Percentiles rank a stretch among this genome's conserved stretches.
phyloP scores from a whole-genome alignment of 345 rosid genomes.

The Crucihimalaya himalaica region DNA sequence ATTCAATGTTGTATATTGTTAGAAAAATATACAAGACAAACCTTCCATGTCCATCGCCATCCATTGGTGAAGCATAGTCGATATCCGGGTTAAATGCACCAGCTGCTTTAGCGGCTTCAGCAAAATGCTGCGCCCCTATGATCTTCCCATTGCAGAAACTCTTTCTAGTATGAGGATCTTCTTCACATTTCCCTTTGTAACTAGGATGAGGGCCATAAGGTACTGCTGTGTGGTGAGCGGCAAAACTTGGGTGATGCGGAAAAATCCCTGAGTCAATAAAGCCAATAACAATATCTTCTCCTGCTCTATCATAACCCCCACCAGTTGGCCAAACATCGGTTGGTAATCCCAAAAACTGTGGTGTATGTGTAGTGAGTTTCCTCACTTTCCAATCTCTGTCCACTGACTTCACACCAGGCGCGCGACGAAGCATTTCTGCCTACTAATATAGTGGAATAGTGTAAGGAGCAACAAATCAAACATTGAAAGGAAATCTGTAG shows the following conservation, averaged over 20 bases:
- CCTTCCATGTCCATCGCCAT: conserved; percentile 99
- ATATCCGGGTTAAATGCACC: conserved; percentile 80
- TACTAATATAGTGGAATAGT: conserved; percentile 60
- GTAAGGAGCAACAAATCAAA: conserved; percentile 44
- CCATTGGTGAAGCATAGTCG: conserved; percentile 96
- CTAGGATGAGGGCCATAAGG: conserved; percentile 86
- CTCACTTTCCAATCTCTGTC: conserved; percentile 95
- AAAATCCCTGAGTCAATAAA: conserved; percentile 94
- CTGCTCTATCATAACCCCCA: conserved; percentile 94
- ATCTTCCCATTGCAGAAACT: conserved; percentile 92
- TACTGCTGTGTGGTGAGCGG: conserved; percentile 57
- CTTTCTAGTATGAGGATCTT: conserved; percentile 67
- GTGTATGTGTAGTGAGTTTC: conserved; percentile 95
- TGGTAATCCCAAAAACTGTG: conserved; percentile 94
- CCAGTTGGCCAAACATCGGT: conserved; percentile 99
- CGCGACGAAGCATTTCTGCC: conserved; percentile 81
- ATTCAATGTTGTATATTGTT: background rate
- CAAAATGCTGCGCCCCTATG: conserved; percentile 98
- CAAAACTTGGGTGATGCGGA: conserved; percentile 94
- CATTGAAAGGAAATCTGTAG: background rate
- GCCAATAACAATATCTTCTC: conserved; percentile 94
- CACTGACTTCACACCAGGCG: conserved; percentile 86
- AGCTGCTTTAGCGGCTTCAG: conserved; percentile 94
- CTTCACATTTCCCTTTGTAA: conserved; percentile 94
- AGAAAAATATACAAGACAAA: conserved; percentile 27